Base-by-base conservation (phyloP, 495 filamentous ascomycete species). In the Astrothelium macrocarpum region DNA sequence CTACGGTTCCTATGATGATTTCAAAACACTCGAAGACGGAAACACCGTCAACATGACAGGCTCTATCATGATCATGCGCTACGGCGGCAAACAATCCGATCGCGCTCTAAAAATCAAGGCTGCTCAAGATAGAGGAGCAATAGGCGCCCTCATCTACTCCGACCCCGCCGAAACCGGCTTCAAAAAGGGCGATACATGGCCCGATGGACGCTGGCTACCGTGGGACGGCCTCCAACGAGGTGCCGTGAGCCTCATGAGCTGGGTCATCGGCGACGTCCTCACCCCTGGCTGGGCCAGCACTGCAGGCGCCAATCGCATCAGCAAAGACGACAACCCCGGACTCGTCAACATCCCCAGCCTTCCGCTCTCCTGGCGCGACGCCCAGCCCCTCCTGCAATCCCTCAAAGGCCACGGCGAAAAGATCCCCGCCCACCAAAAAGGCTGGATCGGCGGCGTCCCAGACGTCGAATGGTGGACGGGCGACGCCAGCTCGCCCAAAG, bases 131-230 rank as follows among this genome's bases (percentile, higher is more conserved):
- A 86, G 85, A 1, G 94, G 93, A 1, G 92, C 89, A 61, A 85
- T 79, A 1, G 94, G 93, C 2, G 94, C 90, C 68, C 84, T 98
- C 39, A 90, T 96, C 65, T 98, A 95, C 76, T 93, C 86, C 39
- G 93, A 97, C 73, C 93, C 91, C 0, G 78, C 81, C 0, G 86
- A 95, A 56, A 87, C 95, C 69, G 90, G 89, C 10, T 91, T 89
- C 68, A 66, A 82, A 43, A 81, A 81, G 59, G 90, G 88, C 1
- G 79, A 85, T 2, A 77, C 79, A 1, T 92, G 83, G 62, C 90
- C 90, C 0, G 76, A 85, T n/a, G 90, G 90, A 31, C 83, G 85
- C 14, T 90, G 76, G 70, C 87, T 91, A 81, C 89, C 91, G 0
- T 80, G 79, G 14, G 89, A 91, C 71, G 87, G 85, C 18, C 89